Evolutionary conservation across 1,139 yeast species (phyloP).

Genomic region (Debaryomycetaceae sp.): DNA sequence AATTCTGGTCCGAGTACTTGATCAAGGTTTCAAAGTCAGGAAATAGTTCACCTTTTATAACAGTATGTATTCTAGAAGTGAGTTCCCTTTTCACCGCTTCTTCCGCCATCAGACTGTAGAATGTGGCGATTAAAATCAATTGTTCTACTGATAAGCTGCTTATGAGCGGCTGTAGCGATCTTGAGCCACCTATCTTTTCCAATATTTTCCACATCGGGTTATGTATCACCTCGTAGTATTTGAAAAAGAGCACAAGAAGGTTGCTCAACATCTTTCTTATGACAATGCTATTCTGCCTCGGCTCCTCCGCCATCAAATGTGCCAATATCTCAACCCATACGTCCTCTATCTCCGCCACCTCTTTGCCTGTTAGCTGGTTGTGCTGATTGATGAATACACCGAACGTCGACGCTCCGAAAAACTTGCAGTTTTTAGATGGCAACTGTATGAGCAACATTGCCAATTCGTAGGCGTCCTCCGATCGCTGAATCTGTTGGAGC

Average conservation of each 20-base stretch:
- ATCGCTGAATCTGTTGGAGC: slow-evolving; percentile 54
- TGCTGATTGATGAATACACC: slow-evolving; percentile 48
- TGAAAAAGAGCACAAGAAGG: slow-evolving; percentile 45
- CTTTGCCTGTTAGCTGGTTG: slow-evolving; percentile 7
- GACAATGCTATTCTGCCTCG: slow-evolving; percentile 19
- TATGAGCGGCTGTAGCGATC: neutral
- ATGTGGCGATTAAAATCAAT: slow-evolving; percentile 8
- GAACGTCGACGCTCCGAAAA: slow-evolving; percentile 71
- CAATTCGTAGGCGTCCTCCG: slow-evolving; percentile 45
- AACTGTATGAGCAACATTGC: slow-evolving; percentile 47
- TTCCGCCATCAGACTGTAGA: slow-evolving; percentile 53
- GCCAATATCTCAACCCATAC: slow-evolving; percentile 8
- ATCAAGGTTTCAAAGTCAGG: slow-evolving; percentile 7
- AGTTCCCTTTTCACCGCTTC: slow-evolving; percentile 43
- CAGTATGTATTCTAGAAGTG: slow-evolving; percentile 23
- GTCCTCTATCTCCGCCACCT: slow-evolving; percentile 6
- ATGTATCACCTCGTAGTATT: slow-evolving; percentile 22
- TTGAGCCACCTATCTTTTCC: neutral
- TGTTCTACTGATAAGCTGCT: neutral
- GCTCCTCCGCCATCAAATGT: slow-evolving; percentile 4
- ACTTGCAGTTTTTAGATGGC: slow-evolving; percentile 49
- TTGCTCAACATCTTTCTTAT: slow-evolving; percentile 46
- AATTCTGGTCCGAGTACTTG: slow-evolving; percentile 3
- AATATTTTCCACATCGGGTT: slow-evolving; percentile 12
- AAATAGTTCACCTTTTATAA: slow-evolving; percentile 25